Conservation (phyloP, 108 stramenopile species). For the Nannochloropsis gaditana region DNA sequence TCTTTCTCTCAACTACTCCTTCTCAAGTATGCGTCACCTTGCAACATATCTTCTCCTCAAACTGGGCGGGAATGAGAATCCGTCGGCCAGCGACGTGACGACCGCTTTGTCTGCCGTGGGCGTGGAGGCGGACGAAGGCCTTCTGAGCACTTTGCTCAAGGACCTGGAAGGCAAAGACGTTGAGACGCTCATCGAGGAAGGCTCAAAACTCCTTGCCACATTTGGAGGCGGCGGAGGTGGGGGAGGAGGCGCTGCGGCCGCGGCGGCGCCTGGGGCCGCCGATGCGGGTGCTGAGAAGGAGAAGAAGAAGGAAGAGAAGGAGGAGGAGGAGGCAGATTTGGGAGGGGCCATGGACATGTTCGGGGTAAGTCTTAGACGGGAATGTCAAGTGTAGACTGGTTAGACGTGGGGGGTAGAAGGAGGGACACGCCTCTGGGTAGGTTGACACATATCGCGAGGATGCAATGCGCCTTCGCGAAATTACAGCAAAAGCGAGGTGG, state of each 20-base stretch:
- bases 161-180: conserved; percentile 94
- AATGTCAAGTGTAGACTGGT: background rate
- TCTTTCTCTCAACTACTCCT: background rate
- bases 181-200: conserved; percentile 68
- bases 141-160: conserved; percentile 61
- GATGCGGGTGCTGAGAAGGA: conserved; percentile 18
- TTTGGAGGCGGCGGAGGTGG: conserved; percentile 84
- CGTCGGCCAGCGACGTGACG: conserved; percentile 86
- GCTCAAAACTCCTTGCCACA: conserved; percentile 75
- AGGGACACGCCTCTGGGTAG: background rate
- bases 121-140: conserved; percentile 71
- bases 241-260: conserved; percentile 53
- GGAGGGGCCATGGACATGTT: conserved; percentile 64
- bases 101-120: conserved; percentile 76
- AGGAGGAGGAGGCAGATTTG: conserved; percentile 60
- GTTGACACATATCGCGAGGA: background rate
- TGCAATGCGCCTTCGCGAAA: background rate
- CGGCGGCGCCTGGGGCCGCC: background rate
- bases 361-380: conserved; percentile 32
- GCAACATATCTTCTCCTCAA: conserved; percentile 87
- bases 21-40: conserved; percentile 81
- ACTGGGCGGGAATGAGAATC: conserved; percentile 85
- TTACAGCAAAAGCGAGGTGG: background rate
- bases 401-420: background rate
- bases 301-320: conserved; percentile 56